These are phyloP conservation scores for Gaultheria prostrata DNA, from an alignment of 148 eudicot species.

Conservation along the genomic window DNA sequence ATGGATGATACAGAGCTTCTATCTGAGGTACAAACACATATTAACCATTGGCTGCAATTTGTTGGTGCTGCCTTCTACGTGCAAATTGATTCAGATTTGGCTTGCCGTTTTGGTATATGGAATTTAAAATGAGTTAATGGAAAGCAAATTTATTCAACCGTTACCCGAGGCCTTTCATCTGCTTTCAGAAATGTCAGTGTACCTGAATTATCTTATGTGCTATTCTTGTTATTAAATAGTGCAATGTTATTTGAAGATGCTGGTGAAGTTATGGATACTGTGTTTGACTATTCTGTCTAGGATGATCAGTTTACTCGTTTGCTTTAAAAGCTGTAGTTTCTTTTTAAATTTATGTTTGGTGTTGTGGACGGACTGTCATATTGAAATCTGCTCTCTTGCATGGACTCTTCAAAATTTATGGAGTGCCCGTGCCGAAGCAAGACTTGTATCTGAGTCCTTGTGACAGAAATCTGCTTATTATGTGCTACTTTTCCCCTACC, in stretches of 20 bases:
- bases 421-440: background rate
- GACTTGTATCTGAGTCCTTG: background rate
- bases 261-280: background rate
- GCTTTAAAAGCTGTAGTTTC: background rate
- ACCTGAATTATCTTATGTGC: background rate
- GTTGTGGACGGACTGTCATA: background rate
- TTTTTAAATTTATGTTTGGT: background rate
- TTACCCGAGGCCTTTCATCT: background rate
- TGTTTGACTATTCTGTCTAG: background rate
- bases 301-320: background rate
- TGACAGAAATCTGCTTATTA: background rate
- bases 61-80: background rate
- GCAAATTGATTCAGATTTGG: background rate
- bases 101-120: background rate
- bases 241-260: background rate
- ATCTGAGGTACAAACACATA: conserved; percentile 56
- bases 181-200: background rate
- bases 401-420: background rate
- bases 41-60: conserved; percentile 1
- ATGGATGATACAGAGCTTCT: conserved; percentile 99
- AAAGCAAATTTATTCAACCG: background rate
- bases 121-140: background rate
- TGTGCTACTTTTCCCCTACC: background rate
- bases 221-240: background rate
- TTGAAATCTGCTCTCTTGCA: background rate